phyloP scores from a whole-genome alignment of 2,329 filamentous ascomycete species.

The Chaetomiaceae sp. region DNA sequence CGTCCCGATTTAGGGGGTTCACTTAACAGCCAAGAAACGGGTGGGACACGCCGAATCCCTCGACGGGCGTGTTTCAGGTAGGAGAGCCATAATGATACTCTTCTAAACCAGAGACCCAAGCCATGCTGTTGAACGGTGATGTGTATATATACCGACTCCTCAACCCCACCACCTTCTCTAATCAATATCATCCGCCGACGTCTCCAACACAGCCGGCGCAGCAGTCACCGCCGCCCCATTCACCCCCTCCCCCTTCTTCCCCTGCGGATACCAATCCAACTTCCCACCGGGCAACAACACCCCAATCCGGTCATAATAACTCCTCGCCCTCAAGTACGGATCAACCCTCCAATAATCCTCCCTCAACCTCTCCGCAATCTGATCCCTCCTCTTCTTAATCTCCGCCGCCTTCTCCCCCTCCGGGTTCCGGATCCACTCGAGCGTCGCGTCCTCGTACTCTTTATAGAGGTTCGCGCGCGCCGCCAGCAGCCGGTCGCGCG shows the following conservation, averaged over 20 bases:
- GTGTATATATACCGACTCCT: slow-evolving; percentile 2
- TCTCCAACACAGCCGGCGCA: slow-evolving; percentile 20
- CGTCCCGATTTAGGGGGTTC: no score
- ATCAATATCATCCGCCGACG: slow-evolving; percentile 45
- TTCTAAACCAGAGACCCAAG: not conserved
- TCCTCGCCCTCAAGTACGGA: slow-evolving; percentile 76
- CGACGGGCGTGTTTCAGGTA: no score
- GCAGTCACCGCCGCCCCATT: slow-evolving; percentile 15
- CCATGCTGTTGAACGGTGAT: slow-evolving; percentile 1
- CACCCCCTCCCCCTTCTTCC: slow-evolving; percentile 18
- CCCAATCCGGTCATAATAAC: slow-evolving; percentile 78
- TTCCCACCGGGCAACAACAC: slow-evolving; percentile 64
- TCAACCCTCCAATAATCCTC: slow-evolving; percentile 86
- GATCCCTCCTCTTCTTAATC: slow-evolving; percentile 54
- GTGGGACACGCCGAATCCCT: no score
- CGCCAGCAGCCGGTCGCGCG: slow-evolving; percentile 58
- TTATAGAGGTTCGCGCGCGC: slow-evolving; percentile 63
- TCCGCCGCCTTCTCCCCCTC: slow-evolving; percentile 43
- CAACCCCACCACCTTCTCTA: slow-evolving; percentile 14
- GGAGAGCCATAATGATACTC: not conserved
- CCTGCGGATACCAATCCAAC: slow-evolving; percentile 62
- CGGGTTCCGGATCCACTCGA: slow-evolving; percentile 64
- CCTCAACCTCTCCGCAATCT: slow-evolving; percentile 59
- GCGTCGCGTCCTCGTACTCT: slow-evolving; percentile 69
- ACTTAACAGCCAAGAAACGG: not conserved